Conservation (phyloP, 345 rosid genomes). For the Sonneratia caseolaris region DNA sequence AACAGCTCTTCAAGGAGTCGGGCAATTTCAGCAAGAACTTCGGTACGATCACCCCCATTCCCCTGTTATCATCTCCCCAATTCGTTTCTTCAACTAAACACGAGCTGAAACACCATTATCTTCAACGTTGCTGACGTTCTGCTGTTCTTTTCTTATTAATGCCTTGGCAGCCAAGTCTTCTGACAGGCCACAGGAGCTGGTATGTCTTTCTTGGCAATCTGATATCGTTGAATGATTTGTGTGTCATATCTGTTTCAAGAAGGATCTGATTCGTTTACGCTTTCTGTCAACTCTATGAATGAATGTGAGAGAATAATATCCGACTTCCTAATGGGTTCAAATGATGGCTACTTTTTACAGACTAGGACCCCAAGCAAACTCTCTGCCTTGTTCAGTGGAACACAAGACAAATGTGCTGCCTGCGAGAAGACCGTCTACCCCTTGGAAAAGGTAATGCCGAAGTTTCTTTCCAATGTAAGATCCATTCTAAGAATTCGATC, state of each 20-base stretch:
- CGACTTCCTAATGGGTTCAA: neutral
- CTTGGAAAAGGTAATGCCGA: conserved; percentile 64
- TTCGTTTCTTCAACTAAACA: neutral
- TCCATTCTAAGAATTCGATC: neutral
- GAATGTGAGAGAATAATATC: neutral
- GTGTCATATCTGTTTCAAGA: neutral
- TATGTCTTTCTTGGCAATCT: conserved; percentile 17
- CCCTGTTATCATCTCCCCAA: no score
- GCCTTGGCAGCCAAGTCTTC: conserved; percentile 30
- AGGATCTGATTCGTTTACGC: neutral
- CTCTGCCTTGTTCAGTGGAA: conserved; percentile 79
- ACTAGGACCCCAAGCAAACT: conserved; percentile 67
- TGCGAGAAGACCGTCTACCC: conserved; percentile 91
- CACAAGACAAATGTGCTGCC: conserved; percentile 85
- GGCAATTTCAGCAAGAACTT: conserved; percentile 98
- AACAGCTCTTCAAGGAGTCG: conserved; percentile 97
- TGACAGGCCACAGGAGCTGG: conserved; percentile 51
- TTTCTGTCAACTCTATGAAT: neutral
- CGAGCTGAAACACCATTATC: neutral
- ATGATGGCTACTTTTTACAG: conserved; percentile 23
- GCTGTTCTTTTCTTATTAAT: neutral
- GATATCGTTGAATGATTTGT: neutral
- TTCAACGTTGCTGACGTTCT: neutral
- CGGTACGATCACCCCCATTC: neutral
- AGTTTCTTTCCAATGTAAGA: neutral